phyloP scores from a whole-genome alignment of 208 protist species.

The Trypanosoma brucei region DNA sequence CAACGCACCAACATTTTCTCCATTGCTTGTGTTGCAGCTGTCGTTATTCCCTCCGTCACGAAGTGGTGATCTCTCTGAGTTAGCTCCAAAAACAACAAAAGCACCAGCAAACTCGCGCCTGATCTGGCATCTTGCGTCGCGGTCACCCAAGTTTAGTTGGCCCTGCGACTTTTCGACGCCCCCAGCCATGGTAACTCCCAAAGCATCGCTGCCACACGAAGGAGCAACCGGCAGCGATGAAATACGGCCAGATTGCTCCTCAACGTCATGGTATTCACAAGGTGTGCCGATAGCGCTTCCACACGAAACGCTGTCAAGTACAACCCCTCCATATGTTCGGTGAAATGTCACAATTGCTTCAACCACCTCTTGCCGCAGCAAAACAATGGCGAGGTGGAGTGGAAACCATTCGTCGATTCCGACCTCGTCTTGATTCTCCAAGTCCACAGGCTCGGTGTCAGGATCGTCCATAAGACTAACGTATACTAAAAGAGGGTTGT shows the following conservation, averaged over 20 bases:
- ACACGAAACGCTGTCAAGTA: slow-evolving; percentile 20
- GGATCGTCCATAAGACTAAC: slow-evolving; percentile 58
- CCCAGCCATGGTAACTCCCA: background rate
- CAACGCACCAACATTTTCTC: background rate
- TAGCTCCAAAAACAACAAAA: slow-evolving; percentile 40
- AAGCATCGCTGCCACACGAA: no score
- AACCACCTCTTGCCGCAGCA: slow-evolving; percentile 35
- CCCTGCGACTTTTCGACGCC: background rate
- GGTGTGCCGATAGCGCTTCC: no score
- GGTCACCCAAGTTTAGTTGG: no score
- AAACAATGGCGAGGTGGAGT: slow-evolving; percentile 56
- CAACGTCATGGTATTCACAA: no score
- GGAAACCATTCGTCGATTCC: slow-evolving; percentile 61
- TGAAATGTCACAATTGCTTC: slow-evolving; percentile 54
- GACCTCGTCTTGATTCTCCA: slow-evolving; percentile 23
- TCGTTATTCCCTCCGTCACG: background rate
- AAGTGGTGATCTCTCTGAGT: background rate
- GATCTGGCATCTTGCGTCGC: no score
- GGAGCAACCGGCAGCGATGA: no score
- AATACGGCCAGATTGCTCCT: no score
- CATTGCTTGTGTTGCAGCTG: background rate
- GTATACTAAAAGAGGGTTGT: slow-evolving; percentile 51
- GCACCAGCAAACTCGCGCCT: slow-evolving; percentile 42
- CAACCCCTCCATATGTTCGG: slow-evolving; percentile 32
- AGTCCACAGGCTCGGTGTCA: slow-evolving; percentile 27